Base-by-base conservation (phyloP, 495 filamentous ascomycete genomes). In the Bathelium albidoporum region DNA sequence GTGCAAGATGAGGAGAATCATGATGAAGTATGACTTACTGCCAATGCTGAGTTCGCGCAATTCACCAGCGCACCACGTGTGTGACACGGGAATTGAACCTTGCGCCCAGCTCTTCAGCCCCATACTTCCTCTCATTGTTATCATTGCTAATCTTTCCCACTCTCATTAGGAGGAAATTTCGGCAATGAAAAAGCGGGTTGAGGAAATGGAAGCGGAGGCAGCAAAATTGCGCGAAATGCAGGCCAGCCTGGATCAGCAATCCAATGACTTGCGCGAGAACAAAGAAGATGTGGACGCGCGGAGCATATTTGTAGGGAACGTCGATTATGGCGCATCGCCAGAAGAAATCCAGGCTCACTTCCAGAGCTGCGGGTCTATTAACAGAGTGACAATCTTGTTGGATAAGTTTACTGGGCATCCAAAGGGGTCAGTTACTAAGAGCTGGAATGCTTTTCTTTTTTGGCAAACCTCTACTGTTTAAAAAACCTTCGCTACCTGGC, bases 291-390 rank as follows among this genome's bases (percentile, higher is more conserved):
- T 99, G 58, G 95, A 99, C 76, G 89, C 83, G 66, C 85, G 95
- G 64, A 96, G 91, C 77, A 89, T 99, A 71, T 99, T 99, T 73
- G 95, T 99, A 28, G 95, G 95, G 58, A 99, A 99, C 71, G 95
- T 99, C 62, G 95, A 99, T 74, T 99, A 99, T 75, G 91, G 90
- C 64, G 93, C 94, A 31, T 95, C 91, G 18, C 94, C 95, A 0
- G 95, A 99, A 77, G 95, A 99, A 77, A 96, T 99, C 64, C 95
- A 99, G 79, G 90, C 91, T 41, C 95, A 99, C 73, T 99, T 99
- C 78, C 91, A 96, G 78, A 95, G 86, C 80, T 95, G 90, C 70
- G 95, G 95, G 43, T 90, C 89, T 62, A 99, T 99, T 79, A 97
- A 99, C 72, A 87, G 95, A 43, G 95, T 99, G 58, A 99, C 95